These are phyloP conservation scores for Helicostylum pulchrum DNA, from an alignment of 192 early-diverging fungal species.

Conservation along the genomic window DNA sequence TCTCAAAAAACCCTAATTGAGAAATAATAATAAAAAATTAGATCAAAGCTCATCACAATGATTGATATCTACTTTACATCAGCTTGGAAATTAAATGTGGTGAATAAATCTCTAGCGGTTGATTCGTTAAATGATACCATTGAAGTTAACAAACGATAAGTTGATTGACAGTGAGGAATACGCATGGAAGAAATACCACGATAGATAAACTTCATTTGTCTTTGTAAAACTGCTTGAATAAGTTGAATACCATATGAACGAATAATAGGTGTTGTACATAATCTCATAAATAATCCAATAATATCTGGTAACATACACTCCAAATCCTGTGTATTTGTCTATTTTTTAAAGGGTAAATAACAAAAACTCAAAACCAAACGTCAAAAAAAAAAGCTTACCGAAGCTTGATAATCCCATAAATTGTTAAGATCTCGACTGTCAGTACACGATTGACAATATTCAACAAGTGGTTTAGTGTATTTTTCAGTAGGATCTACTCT, in stretches of 20 bases:
- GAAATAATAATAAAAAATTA: constrained; percentile 11
- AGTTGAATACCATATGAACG: constrained; percentile 43
- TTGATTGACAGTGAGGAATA: constrained; percentile 56
- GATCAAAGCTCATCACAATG: constrained; percentile 23
- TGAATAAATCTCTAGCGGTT: constrained; percentile 62
- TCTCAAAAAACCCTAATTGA: constrained; percentile 26
- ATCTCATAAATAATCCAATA: constrained; percentile 35
- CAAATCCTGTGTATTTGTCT: constrained; percentile 51
- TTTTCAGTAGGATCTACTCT: constrained; percentile 30
- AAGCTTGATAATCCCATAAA: constrained; percentile 63
- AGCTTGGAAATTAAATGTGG: constrained; percentile 70
- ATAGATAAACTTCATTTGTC: constrained; percentile 65
- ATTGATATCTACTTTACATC: constrained; percentile 38
- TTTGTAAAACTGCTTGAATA: constrained; percentile 56
- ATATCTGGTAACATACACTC: constrained; percentile 60
- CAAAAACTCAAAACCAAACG: neutral
- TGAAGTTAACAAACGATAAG: constrained; percentile 58
- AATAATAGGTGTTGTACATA: constrained; percentile 30
- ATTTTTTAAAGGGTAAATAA: constrained; percentile 6
- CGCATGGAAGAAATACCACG: constrained; percentile 58
- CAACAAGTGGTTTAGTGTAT: constrained; percentile 30
- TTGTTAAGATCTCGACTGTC: constrained; percentile 57
- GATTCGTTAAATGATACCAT: constrained; percentile 55
- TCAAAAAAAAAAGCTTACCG: constrained; percentile 33
- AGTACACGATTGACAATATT: constrained; percentile 59